Evolutionary conservation across 1,284 basidiomycete species (phyloP), one percentile per base, ranked within the genome.

Genomic region (Rhodotorula sp.): DNA sequence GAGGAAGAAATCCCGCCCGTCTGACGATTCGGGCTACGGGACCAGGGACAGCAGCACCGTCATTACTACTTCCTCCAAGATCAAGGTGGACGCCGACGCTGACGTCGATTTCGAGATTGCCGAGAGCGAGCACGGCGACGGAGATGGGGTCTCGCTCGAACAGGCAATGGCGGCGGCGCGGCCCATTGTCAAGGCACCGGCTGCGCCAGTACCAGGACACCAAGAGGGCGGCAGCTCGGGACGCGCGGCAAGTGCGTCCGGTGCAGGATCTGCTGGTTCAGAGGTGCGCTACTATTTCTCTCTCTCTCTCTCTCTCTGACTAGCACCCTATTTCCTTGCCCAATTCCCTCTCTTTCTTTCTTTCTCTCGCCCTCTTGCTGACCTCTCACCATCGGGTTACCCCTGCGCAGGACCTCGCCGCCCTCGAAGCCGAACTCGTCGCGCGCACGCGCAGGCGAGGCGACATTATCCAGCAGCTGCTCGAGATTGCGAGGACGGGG

Each of bases 51-150:
- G 26, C 28, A 28, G 52, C 54, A 28, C 54, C 34, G 34, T 34
- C 34, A 34, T 6, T 14, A 50, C 19, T 50, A 19, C 14, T 2
- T 47, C 26, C 38, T 18, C 28, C 28, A 28, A 28, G 28, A 28
- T 28, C 28, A 28, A 28, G 10, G 58, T 1, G 18, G 34, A 60
- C 3, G 28, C 7, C 12, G 28, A 28, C 28, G 28, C 28, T 28
- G 28, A 45, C 50, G 26, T 21, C 21, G 50, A 45, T 5, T 19
- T 60, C 10, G 55, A 68, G 57, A 48, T 72, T 2, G 68, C 71
- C 2, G 68, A 72, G 49, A 64, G 62, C 23, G 71, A 72, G 52
- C 63, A 69, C 12, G 70, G 67, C 5, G 68, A 63, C 3, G 56
- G 34, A 10, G 59, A 34, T 15, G 64, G 28, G 18, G 49, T 8